Conservation (phyloP, 2,329 filamentous ascomycete species). For the Aureobasidium melanogenum region DNA sequence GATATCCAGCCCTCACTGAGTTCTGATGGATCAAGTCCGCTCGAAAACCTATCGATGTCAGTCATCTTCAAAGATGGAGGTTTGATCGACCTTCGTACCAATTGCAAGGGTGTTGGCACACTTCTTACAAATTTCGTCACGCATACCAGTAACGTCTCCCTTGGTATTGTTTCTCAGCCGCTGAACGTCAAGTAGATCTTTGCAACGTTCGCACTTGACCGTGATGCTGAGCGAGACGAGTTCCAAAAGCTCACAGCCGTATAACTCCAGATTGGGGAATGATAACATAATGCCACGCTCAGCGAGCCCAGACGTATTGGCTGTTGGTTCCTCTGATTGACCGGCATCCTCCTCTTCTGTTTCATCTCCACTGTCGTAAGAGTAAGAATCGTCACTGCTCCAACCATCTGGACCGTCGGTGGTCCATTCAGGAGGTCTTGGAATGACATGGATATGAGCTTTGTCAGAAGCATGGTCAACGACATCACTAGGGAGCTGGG, state of each 20-base stretch:
- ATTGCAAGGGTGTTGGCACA: slow-evolving; percentile 43
- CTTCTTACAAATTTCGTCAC: slow-evolving; percentile 45
- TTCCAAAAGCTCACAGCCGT: slow-evolving; percentile 68
- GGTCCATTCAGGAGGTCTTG: slow-evolving; percentile 69
- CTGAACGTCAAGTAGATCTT: slow-evolving; percentile 60
- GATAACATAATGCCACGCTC: slow-evolving; percentile 69
- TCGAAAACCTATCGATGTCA: slow-evolving; percentile 32
- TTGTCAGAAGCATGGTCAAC: slow-evolving; percentile 33
- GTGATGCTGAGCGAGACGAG: slow-evolving; percentile 58
- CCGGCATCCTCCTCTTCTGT: slow-evolving; percentile 34
- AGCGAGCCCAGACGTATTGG: slow-evolving; percentile 31
- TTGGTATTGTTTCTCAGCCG: slow-evolving; percentile 50
- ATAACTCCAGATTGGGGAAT: slow-evolving; percentile 67
- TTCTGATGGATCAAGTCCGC: slow-evolving; percentile 63
- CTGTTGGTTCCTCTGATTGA: slow-evolving; percentile 25
- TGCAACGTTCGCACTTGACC: slow-evolving; percentile 73
- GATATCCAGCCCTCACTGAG: slow-evolving; percentile 66
- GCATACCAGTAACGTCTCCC: slow-evolving; percentile 31
- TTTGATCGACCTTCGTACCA: slow-evolving; percentile 21
- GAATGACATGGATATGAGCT: slow-evolving; percentile 61
- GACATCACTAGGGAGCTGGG: background rate
- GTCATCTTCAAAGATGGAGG: background rate
- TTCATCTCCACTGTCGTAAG: slow-evolving; percentile 42
- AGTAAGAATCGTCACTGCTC: slow-evolving; percentile 32
- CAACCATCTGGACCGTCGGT: slow-evolving; percentile 18